phyloP scores from a whole-genome alignment of 2,329 filamentous ascomycete species.

The Pseudophaeomoniella oleicola region DNA sequence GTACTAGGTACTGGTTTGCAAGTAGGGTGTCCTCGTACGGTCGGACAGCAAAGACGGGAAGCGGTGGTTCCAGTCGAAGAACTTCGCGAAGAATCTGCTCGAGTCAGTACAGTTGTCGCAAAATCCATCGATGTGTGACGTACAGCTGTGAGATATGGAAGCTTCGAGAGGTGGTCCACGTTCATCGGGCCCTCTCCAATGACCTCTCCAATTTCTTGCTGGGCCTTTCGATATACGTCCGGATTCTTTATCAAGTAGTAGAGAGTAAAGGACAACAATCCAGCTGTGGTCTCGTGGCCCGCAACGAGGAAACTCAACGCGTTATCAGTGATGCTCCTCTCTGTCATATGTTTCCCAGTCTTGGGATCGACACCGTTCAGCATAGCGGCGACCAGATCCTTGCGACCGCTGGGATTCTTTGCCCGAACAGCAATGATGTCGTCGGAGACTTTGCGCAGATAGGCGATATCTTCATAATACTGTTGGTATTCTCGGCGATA shows the following conservation, averaged over 20 bases:
- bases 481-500: constrained; percentile 14
- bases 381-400: constrained; percentile 58
- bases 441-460: constrained; percentile 37
- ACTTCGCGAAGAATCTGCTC: constrained; percentile 49
- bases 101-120: constrained; percentile 2
- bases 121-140: too few species aligned
- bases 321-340: constrained; percentile 51
- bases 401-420: constrained; percentile 39
- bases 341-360: constrained; percentile 50
- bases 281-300: constrained; percentile 57
- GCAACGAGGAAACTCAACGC: constrained; percentile 61
- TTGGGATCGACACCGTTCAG: constrained; percentile 51
- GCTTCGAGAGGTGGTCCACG: constrained; percentile 45
- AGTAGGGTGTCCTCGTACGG: neutral
- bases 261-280: constrained; percentile 49
- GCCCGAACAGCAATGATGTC: constrained; percentile 48
- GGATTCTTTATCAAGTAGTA: constrained; percentile 53
- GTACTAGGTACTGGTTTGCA: neutral
- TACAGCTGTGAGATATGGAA: constrained; percentile 52
- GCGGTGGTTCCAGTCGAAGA: constrained; percentile 42
- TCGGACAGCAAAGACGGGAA: too few species aligned
- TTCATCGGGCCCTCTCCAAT: constrained; percentile 43
- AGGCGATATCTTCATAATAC: constrained; percentile 8
- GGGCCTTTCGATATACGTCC: constrained; percentile 42
- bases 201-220: constrained; percentile 53